Conservation (phyloP, 352 stramenopile genomes). For the Ochromonadaceae sp. region DNA sequence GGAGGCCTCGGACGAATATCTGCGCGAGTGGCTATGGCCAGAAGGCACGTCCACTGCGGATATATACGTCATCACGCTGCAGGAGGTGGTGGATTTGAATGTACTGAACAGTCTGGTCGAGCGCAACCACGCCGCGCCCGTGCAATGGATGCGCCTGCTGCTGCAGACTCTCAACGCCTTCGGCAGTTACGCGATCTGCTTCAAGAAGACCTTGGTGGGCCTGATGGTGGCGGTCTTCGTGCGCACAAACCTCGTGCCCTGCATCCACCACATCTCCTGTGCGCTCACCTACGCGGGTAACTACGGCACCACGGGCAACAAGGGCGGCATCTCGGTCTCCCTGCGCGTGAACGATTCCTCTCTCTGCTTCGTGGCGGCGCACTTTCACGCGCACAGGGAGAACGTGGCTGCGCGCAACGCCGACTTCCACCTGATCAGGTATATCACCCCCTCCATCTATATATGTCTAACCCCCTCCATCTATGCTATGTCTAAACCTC, state of each 20-base stretch:
- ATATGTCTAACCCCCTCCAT: too few relatives aligned
- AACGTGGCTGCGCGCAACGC: slow-evolving; percentile 72
- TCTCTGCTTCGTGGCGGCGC: slow-evolving; percentile 96
- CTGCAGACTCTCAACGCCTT: slow-evolving; percentile 18
- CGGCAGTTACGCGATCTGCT: slow-evolving; percentile 43
- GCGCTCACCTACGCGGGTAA: slow-evolving; percentile 79
- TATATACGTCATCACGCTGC: slow-evolving; percentile 73
- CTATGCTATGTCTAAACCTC: too few relatives aligned
- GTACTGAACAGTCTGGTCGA: slow-evolving; percentile 97
- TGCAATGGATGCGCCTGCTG: slow-evolving; percentile 20
- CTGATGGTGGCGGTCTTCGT: slow-evolving; percentile 92
- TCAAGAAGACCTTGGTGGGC: slow-evolving; percentile 86
- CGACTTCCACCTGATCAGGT: slow-evolving; percentile 6
- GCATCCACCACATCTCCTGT: slow-evolving; percentile 43
- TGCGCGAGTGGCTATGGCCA: slow-evolving; percentile 50
- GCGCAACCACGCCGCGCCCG: too few relatives aligned
- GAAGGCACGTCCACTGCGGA: slow-evolving; percentile 31
- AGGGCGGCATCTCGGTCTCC: slow-evolving; percentile 84
- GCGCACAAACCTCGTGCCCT: slow-evolving; percentile 21
- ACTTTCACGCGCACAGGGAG: slow-evolving; percentile 92
- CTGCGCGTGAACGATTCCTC: slow-evolving; percentile 92
- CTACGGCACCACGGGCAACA: slow-evolving; percentile 98
- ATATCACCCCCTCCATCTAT: too few relatives aligned
- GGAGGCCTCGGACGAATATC: slow-evolving; percentile 10
- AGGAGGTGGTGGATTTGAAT: slow-evolving; percentile 99